phyloP scores from a whole-genome alignment of 306 rosid species.

The Astragalus membranaceus region DNA sequence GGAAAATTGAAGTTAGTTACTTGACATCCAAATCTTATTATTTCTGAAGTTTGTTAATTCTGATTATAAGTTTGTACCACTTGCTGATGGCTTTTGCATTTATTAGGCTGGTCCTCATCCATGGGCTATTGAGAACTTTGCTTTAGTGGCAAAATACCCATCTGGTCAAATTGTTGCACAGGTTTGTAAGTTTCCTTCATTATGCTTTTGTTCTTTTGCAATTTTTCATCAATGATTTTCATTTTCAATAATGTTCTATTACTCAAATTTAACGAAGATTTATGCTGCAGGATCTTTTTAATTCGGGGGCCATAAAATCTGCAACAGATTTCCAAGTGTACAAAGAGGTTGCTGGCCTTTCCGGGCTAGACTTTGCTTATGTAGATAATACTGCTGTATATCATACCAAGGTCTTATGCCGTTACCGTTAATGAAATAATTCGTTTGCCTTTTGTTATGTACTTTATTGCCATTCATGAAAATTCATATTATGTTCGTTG shows the following conservation, averaged over 20 bases:
- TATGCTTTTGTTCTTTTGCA: not conserved
- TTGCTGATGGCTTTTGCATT: conserved; percentile 23
- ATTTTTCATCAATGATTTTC: conserved; percentile 3
- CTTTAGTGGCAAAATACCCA: conserved; percentile 78
- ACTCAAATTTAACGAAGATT: conserved; percentile 8
- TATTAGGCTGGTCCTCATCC: conserved; percentile 90
- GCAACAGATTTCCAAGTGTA: conserved; percentile 94
- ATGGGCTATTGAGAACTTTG: conserved; percentile 85
- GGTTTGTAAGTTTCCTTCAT: conserved; percentile 40
- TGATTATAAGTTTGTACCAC: not conserved
- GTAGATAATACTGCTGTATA: conserved; percentile 79
- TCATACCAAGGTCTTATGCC: conserved; percentile 82
- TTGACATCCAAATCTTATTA: conserved; percentile 2
- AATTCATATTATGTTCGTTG: not conserved
- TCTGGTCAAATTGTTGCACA: conserved; percentile 70
- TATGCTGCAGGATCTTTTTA: conserved; percentile 70
- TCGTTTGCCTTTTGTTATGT: not conserved
- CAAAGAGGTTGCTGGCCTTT: conserved; percentile 82
- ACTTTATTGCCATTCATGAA: conserved; percentile 13
- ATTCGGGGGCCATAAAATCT: conserved; percentile 87
- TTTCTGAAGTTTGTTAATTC: conserved; percentile 7
- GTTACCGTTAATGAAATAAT: conserved; percentile 15
- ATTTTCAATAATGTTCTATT: not conserved
- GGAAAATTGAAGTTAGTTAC: not conserved
- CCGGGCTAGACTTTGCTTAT: conserved; percentile 94